These are phyloP conservation scores for Phytophthora tubulina DNA, from an alignment of 352 stramenopile species.

Conservation along the genomic window DNA sequence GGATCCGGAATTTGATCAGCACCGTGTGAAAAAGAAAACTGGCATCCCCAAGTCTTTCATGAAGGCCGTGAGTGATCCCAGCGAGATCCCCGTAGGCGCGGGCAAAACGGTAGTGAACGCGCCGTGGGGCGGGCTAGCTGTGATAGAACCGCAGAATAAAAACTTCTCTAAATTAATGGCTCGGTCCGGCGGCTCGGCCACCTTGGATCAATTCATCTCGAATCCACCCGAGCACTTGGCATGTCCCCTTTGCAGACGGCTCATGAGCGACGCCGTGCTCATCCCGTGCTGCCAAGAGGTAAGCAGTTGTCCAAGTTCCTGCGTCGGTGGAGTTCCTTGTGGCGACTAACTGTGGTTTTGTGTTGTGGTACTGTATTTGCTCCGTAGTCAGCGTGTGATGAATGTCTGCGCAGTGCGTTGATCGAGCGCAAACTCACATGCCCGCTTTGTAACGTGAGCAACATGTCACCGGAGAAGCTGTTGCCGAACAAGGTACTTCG, in stretches of 20 bases:
- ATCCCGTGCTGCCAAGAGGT: constrained; percentile 92
- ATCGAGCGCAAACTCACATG: constrained; percentile 88
- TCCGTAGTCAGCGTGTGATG: constrained; percentile 79
- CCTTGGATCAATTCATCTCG: constrained; percentile 91
- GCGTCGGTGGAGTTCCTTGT: constrained; percentile 15
- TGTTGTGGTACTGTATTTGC: constrained; percentile 24
- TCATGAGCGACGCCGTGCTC: constrained; percentile 90
- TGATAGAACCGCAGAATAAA: constrained; percentile 93
- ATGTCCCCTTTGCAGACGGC: constrained; percentile 88
- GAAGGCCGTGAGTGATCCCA: constrained; percentile 88
- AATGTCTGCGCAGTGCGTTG: constrained; percentile 80
- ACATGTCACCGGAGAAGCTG: constrained; percentile 89
- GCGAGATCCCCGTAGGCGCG: constrained; percentile 82
- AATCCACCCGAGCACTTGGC: constrained; percentile 91
- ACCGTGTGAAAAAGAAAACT: constrained; percentile 90
- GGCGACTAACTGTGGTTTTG: constrained; percentile 22
- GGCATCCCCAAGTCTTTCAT: constrained; percentile 92
- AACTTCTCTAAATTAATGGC: constrained; percentile 94
- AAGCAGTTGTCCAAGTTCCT: constrained; percentile 41
- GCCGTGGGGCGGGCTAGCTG: constrained; percentile 86
- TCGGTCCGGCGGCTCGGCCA: constrained; percentile 88
- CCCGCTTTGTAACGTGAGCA: constrained; percentile 77
- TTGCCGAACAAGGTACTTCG: constrained; percentile 85
- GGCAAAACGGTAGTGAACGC: constrained; percentile 91
- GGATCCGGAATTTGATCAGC: constrained; percentile 88